Conservation (phyloP, 495 filamentous ascomycete genomes). For the Trichoderma erinaceum region DNA sequence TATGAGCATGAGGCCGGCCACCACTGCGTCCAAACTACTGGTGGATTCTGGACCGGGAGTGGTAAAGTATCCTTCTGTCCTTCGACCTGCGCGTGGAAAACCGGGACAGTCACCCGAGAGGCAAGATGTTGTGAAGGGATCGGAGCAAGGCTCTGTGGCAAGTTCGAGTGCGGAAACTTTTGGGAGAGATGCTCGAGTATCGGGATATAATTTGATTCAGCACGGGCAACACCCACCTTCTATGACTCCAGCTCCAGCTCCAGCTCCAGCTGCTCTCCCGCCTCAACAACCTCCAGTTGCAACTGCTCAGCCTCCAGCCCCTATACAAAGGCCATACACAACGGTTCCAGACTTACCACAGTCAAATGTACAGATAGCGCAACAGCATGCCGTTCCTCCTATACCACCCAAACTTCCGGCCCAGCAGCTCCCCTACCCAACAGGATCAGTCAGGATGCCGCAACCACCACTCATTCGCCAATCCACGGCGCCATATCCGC, state of each 20-base stretch:
- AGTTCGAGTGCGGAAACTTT: not conserved
- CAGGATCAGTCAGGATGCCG: not conserved
- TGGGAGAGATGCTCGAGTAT: not conserved
- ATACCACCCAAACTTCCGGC: not conserved
- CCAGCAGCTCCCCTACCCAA: not conserved
- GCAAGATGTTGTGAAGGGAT: not conserved
- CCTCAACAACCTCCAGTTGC: not conserved
- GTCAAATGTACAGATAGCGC: not conserved
- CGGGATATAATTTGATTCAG: not conserved
- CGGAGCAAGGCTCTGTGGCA: not conserved
- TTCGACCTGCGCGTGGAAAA: constrained; percentile 2
- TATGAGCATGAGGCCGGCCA: constrained; percentile 1
- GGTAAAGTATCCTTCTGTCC: constrained; percentile 5
- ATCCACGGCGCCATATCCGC: not conserved
- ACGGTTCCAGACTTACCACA: not conserved
- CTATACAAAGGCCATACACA: not conserved
- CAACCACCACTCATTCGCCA: not conserved
- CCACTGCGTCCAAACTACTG: not conserved
- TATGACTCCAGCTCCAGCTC: constrained; percentile 2
- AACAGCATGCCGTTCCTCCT: not conserved
- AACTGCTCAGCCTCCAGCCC: not conserved
- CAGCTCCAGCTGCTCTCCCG: not conserved
- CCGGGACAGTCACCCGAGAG: constrained; percentile 3
- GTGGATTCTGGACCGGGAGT: not conserved
- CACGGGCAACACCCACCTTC: constrained; percentile 3